These are phyloP conservation scores for Rhexocercosporidium sp. DNA, from an alignment of 2,329 filamentous ascomycete species.

Conservation along the genomic window DNA sequence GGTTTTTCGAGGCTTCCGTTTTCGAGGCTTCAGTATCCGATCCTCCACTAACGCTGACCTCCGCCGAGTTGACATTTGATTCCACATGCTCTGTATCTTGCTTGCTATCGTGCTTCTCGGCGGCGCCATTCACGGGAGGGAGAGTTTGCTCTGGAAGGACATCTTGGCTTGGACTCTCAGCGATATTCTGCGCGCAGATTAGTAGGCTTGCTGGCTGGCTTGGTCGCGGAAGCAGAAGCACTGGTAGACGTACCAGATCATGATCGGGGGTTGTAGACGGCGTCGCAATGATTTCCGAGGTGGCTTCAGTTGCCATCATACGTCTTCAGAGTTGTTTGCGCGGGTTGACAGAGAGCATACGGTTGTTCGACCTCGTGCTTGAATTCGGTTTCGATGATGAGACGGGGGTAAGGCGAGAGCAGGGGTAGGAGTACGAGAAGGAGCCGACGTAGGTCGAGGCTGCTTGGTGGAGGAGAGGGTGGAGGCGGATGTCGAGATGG, in stretches of 20 bases:
- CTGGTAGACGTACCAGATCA: constrained; percentile 40
- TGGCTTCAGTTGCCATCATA: constrained; percentile 70
- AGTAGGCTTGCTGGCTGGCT: constrained; percentile 22
- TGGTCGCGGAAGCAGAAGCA: not conserved
- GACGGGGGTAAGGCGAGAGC: constrained; percentile 12
- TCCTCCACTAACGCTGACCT: constrained; percentile 73
- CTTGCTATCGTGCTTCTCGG: constrained; percentile 56
- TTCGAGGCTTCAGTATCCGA: constrained; percentile 78
- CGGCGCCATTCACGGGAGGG: constrained; percentile 53
- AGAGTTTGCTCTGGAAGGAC: constrained; percentile 44
- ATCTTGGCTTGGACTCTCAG: constrained; percentile 58
- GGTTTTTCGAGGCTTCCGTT: constrained; percentile 56
- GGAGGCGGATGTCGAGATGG: no score
- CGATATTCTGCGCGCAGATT: constrained; percentile 40
- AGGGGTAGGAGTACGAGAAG: constrained; percentile 1
- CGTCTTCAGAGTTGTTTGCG: constrained; percentile 49
- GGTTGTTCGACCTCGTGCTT: constrained; percentile 36
- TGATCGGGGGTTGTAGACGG: constrained; percentile 37
- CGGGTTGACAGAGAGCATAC: constrained; percentile 42
- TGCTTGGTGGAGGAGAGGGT: no score
- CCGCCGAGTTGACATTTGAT: constrained; percentile 64
- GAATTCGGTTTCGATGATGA: constrained; percentile 34
- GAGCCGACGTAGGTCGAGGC: constrained; percentile 13
- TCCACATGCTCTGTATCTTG: constrained; percentile 61
- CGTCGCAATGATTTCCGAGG: constrained; percentile 52